These are phyloP conservation scores for Acacia confusa DNA, from an alignment of 306 rosid species.

Conservation along the genomic window DNA sequence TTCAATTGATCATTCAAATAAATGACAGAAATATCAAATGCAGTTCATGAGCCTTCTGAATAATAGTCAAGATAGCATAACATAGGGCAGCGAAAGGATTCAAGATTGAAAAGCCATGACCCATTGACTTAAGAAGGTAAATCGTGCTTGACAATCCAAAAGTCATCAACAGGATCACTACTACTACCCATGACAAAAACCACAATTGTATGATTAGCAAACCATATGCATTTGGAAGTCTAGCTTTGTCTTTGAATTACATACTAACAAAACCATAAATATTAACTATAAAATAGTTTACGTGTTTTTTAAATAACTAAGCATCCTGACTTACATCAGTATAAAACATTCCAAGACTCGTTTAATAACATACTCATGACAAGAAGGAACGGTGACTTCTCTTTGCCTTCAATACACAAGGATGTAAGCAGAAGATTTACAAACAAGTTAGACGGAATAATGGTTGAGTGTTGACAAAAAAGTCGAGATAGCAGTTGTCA, in stretches of 20 bases:
- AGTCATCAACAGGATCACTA: not conserved
- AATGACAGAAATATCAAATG: conserved; percentile 4
- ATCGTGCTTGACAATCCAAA: conserved; percentile 1
- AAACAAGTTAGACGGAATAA: not conserved
- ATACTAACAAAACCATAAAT: not conserved
- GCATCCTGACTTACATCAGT: not conserved
- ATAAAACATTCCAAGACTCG: too few species aligned
- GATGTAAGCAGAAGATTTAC: not conserved
- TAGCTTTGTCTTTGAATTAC: not conserved
- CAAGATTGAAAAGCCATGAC: conserved; percentile 24
- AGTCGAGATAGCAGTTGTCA: not conserved
- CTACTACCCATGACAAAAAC: not conserved
- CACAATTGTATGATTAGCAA: not conserved
- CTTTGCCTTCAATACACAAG: not conserved
- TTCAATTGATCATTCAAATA: conserved; percentile 19
- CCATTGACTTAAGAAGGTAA: not conserved
- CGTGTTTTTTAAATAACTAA: not conserved
- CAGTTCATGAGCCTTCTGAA: not conserved
- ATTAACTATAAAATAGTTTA: not conserved
- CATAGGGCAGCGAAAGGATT: not conserved
- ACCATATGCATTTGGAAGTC: not conserved
- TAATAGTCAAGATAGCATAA: not conserved
- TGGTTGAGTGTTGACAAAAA: not conserved
- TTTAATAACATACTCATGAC: too few species aligned
- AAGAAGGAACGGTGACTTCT: not conserved